Evolutionary conservation across 805 yeast species (phyloP), one percentile per base, ranked within the genome.

Genomic region (Candida odintsovae): DNA sequence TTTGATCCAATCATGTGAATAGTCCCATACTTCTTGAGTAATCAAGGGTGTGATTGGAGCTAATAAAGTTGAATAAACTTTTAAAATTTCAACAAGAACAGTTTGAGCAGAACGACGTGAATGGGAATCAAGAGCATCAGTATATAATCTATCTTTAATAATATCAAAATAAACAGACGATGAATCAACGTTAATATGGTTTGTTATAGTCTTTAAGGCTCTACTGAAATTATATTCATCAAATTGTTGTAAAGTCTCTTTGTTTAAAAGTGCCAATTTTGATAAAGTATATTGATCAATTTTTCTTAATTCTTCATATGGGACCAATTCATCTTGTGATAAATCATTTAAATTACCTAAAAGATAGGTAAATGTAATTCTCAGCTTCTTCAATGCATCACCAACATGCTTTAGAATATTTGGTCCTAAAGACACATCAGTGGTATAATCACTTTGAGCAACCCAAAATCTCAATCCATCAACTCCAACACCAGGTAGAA

Each of bases 401-500:
- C 83, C 83, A 23, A 88, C 90, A 54, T 90, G 84, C 28, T 74
- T 75, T 56, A 90, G 70, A 11, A 89, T 78, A 22, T 80, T 80
- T 13, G 85, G 78, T 4, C 95, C 89, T 22, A 87, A 75, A 15
- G 79, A 71, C 39, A 94, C 80, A 62, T 94, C 99, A 40, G 76
- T 76, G 2, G 92, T 82, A 58, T 85, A 94, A 62, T 90, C 92
- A 2, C 94, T 75, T 45, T 88, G 90, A 0, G 97, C 96, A 8
- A 84, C 87, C 86, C 97, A 85, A 46, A 90, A 70, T 55, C 99
- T 73, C 50, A 94, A 68, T 0, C 99, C 99, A 63, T 90, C 98
- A 16, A 88, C 77, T 11, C 99, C 98, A 19, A 92, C 67, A 13
- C 81, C 72, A 15, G 77, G 55, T 12, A 42, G 45, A 29, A 70